Conservation (phyloP, 2,329 filamentous ascomycete genomes). For the Fusarium ambrosium region DNA sequence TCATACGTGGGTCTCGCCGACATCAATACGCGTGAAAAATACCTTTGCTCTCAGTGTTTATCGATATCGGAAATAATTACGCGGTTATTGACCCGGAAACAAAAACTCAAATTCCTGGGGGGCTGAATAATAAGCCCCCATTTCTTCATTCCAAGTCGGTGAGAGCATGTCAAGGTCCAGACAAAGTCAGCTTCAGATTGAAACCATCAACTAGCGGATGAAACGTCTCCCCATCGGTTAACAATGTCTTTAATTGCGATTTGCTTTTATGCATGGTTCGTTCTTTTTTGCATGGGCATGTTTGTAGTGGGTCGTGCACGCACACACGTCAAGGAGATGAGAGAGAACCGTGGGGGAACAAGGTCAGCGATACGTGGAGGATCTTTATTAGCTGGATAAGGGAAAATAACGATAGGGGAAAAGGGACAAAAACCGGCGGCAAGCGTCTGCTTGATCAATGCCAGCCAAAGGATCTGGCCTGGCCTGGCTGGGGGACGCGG, state of each 20-base stretch:
- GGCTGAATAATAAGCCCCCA: not conserved
- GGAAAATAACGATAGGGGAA: not conserved
- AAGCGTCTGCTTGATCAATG: not conserved
- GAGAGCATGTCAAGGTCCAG: not conserved
- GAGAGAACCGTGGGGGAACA: not conserved
- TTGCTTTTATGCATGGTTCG: slow-evolving; percentile 6
- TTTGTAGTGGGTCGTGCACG: not conserved
- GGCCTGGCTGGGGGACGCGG: not conserved
- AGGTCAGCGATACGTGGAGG: not conserved
- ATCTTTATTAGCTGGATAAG: not conserved
- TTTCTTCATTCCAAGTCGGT: not conserved
- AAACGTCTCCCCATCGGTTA: slow-evolving; percentile 1
- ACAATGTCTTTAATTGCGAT: slow-evolving; percentile 7
- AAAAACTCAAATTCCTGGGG: not conserved
- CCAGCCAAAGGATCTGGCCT: not conserved
- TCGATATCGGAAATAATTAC: not conserved
- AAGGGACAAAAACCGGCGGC: not conserved
- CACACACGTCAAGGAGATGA: not conserved
- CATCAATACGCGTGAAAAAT: not conserved
- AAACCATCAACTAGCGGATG: not conserved
- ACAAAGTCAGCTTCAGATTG: not conserved
- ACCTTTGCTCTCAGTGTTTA: not conserved
- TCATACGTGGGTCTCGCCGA: not conserved
- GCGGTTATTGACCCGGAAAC: not conserved
- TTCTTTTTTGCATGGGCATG: not conserved